Conservation (phyloP, 768 basidiomycete species). For the Tricholoma sp. region DNA sequence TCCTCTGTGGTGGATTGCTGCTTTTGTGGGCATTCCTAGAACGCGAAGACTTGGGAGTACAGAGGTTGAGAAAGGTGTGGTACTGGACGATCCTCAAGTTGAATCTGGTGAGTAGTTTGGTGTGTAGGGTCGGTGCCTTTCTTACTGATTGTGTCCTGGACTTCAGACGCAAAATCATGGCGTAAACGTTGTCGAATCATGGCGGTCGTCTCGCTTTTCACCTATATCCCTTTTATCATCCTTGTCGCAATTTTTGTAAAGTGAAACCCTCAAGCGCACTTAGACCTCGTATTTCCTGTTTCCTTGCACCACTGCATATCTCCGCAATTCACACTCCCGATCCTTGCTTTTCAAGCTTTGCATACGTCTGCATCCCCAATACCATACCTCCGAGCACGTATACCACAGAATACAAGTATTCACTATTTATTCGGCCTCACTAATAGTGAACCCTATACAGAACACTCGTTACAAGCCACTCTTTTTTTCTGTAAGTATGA, state of each 20-base stretch:
- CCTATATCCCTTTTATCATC: slow-evolving; percentile 76
- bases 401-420: neutral
- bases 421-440: neutral
- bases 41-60: slow-evolving; percentile 59
- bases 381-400: neutral
- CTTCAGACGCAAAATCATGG: slow-evolving; percentile 68
- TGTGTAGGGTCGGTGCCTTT: neutral
- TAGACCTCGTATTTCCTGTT: neutral
- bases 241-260: slow-evolving; percentile 60
- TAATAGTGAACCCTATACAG: neutral
- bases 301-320: neutral
- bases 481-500: neutral
- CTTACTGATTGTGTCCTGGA: neutral
- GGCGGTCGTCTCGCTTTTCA: slow-evolving; percentile 61
- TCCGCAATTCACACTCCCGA: neutral
- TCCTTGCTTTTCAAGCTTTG: neutral
- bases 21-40: slow-evolving; percentile 46
- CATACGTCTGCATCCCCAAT: neutral
- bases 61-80: slow-evolving; percentile 60
- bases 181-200: slow-evolving; percentile 71
- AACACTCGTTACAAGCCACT: neutral
- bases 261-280: neutral
- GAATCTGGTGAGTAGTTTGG: slow-evolving; percentile 54
- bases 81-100: slow-evolving; percentile 75
- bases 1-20: slow-evolving; percentile 62